phyloP scores from a whole-genome alignment of 2,329 filamentous ascomycete genomes.

The Xenosphaeropsis pyriputrescens region DNA sequence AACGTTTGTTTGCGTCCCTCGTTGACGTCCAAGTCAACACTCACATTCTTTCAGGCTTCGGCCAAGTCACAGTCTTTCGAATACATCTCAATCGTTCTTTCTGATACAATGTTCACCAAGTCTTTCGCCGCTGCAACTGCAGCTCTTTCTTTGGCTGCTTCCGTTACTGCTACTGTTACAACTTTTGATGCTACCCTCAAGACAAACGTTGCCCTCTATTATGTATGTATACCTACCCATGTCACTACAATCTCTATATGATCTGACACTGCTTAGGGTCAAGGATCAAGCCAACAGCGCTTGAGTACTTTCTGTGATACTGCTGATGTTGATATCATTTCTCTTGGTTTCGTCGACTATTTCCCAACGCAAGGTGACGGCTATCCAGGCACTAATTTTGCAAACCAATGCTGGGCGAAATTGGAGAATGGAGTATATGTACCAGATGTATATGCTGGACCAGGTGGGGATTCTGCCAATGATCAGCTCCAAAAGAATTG shows the following conservation, averaged over 20 bases:
- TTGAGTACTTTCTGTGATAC: slow-evolving; percentile 24
- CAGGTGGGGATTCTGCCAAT: slow-evolving; percentile 15
- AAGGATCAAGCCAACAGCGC: slow-evolving; percentile 22
- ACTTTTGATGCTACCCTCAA: slow-evolving; percentile 19
- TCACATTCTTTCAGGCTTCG: slow-evolving; percentile 2
- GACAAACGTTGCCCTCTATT: slow-evolving; percentile 27
- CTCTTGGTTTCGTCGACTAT: slow-evolving; percentile 25
- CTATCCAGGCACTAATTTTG: slow-evolving; percentile 24
- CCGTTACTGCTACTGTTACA: slow-evolving; percentile 3
- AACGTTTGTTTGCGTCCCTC: slow-evolving; percentile 6
- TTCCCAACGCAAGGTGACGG: slow-evolving; percentile 28
- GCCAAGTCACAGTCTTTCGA: slow-evolving; percentile 2
- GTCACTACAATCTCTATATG: background rate
- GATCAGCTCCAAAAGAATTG: slow-evolving; percentile 20
- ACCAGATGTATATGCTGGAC: slow-evolving; percentile 12
- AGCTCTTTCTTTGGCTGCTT: slow-evolving; percentile 10
- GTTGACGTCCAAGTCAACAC: slow-evolving; percentile 1
- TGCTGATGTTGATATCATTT: slow-evolving; percentile 24
- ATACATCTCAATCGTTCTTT: background rate
- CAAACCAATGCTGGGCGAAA: slow-evolving; percentile 22
- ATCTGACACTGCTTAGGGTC: slow-evolving; percentile 17
- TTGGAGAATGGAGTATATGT: slow-evolving; percentile 12
- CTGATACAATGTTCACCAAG: slow-evolving; percentile 15
- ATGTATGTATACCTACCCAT: slow-evolving; percentile 15
- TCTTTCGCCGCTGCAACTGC: slow-evolving; percentile 12